phyloP scores from a whole-genome alignment of 1,284 basidiomycete species.

The Tilletia caries region DNA sequence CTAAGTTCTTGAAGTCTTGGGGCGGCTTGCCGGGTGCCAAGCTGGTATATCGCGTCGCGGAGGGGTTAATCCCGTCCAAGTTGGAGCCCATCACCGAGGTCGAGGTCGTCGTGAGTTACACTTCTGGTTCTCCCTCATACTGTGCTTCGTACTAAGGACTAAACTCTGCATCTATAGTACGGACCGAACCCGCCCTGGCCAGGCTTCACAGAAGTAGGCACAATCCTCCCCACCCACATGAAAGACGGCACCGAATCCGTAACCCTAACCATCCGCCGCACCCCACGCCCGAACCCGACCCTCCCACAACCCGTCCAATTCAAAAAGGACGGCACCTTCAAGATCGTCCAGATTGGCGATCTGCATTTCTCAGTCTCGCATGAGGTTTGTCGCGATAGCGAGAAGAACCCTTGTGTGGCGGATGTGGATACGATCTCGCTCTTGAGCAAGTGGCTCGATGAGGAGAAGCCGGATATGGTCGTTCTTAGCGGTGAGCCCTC shows the following conservation, averaged over 20 bases:
- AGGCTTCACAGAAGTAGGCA: conserved; percentile 33
- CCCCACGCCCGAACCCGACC: conserved; percentile 21
- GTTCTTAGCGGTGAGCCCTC: conserved; percentile 58
- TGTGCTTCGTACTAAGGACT: too few relatives aligned
- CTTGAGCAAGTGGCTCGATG: conserved; percentile 57
- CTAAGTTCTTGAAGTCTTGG: conserved; percentile 24
- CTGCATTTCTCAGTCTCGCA: conserved; percentile 43
- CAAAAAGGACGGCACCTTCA: conserved; percentile 39
- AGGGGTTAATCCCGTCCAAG: not conserved
- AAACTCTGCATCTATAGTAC: conserved; percentile 21
- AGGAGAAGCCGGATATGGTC: conserved; percentile 82
- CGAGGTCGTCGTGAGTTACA: conserved; percentile 27
- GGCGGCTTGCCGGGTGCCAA: conserved; percentile 24
- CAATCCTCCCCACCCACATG: conserved; percentile 22
- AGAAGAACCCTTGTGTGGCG: conserved; percentile 26
- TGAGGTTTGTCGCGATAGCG: conserved; percentile 40
- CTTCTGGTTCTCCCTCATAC: not conserved
- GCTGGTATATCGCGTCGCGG: conserved; percentile 34
- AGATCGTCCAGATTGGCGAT: conserved; percentile 49
- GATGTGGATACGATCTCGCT: conserved; percentile 38
- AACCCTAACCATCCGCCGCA: conserved; percentile 31
- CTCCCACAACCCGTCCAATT: conserved; percentile 26
- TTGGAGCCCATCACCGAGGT: conserved; percentile 40
- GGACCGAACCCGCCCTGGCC: conserved; percentile 43
- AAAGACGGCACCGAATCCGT: conserved; percentile 14